Conservation (phyloP, 2,329 filamentous ascomycete genomes). For the Hymenoscyphus repandus region DNA sequence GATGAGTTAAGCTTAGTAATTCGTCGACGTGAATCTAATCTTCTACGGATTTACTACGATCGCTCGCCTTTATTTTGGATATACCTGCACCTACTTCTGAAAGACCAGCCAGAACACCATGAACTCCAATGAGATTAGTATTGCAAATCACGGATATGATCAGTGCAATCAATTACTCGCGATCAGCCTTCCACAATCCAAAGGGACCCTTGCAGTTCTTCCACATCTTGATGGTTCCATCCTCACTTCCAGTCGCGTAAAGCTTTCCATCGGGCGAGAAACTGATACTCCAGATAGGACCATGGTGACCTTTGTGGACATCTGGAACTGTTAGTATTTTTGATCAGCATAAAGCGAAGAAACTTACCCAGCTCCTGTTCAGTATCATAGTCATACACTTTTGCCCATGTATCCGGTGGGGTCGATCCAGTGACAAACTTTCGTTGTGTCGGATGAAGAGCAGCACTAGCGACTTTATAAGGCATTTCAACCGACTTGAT, state of each 20-base stretch:
- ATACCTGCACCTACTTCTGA: neutral
- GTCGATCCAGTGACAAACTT: slow-evolving; percentile 88
- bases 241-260: slow-evolving; percentile 93
- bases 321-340: slow-evolving; percentile 45
- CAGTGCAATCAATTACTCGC: slow-evolving; percentile 12
- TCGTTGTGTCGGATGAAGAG: slow-evolving; percentile 73
- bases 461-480: slow-evolving; percentile 87
- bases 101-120: slow-evolving; percentile 1
- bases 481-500: slow-evolving; percentile 76
- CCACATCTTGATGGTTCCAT: slow-evolving; percentile 94
- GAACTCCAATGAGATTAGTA: slow-evolving; percentile 9
- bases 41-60: slow-evolving; percentile 2
- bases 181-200: slow-evolving; percentile 48
- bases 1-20: too few species aligned
- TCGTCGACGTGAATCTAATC: neutral
- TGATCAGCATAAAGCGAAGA: neutral
- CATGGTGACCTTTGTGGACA: slow-evolving; percentile 93
- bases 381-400: slow-evolving; percentile 83
- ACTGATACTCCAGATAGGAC: slow-evolving; percentile 91
- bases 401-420: slow-evolving; percentile 85
- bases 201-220: slow-evolving; percentile 64
- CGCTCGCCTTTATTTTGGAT: neutral
- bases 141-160: slow-evolving; percentile 1
- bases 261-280: slow-evolving; percentile 95
- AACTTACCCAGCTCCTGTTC: slow-evolving; percentile 68